phyloP scores from a whole-genome alignment of 805 yeast genomes.

The Schizosaccharomyces japonicus region DNA sequence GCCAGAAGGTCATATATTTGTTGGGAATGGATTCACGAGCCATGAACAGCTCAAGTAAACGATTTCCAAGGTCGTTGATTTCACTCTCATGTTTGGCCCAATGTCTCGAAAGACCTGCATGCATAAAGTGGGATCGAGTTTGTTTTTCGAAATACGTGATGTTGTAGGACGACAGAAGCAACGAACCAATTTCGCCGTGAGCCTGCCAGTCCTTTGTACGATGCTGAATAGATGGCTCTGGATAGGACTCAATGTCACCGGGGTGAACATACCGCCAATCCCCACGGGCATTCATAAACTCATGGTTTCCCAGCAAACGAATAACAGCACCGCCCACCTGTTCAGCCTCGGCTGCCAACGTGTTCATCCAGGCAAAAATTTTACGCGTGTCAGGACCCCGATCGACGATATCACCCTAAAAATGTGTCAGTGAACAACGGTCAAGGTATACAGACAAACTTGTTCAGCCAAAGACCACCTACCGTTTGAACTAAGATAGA shows the following conservation, averaged over 20 bases:
- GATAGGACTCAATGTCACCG: not conserved
- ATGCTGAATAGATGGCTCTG: not conserved
- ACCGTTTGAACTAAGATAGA: conserved; percentile 1
- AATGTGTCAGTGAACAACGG: too few relatives aligned
- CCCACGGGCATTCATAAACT: conserved; percentile 3
- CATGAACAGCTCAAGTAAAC: not conserved
- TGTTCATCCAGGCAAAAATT: not conserved
- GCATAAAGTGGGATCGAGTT: conserved; percentile 1
- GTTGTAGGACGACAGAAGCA: not conserved
- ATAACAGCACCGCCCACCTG: not conserved
- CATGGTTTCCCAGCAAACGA: conserved; percentile 4
- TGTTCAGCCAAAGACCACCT: not conserved
- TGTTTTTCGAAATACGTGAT: not conserved
- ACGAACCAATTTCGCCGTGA: not conserved
- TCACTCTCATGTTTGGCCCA: not conserved
- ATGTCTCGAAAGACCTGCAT: conserved; percentile 2
- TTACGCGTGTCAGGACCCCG: conserved; percentile 4
- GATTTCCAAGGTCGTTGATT: not conserved
- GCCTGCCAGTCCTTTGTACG: not conserved
- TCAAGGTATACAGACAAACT: too few relatives aligned
- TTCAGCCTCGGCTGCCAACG: not conserved
- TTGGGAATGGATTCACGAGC: not conserved
- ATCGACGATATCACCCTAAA: conserved; percentile 2
- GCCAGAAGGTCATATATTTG: not conserved
- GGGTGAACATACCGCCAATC: conserved; percentile 5